Percentiles rank a stretch among this genome's conserved stretches.
phyloP scores from a whole-genome alignment of 2,329 filamentous ascomycete genomes.

The Torrubiellomyces zombiae region DNA sequence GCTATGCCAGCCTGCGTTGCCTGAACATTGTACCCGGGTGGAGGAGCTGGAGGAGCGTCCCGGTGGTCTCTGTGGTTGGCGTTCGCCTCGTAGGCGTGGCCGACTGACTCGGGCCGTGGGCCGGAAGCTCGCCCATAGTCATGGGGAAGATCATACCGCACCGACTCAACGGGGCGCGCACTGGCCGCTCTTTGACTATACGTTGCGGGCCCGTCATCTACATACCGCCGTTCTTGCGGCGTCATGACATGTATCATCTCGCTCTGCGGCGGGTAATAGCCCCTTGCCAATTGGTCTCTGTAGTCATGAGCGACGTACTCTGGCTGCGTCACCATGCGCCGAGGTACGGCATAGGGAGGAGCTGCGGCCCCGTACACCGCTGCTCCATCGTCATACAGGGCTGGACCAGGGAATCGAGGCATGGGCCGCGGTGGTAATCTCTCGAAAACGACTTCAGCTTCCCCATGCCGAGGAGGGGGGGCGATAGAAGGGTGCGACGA shows the following conservation, averaged over 20 bases:
- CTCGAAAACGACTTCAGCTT: constrained; percentile 49
- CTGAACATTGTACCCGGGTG: not conserved
- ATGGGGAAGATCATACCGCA: constrained; percentile 23
- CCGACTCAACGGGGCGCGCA: constrained; percentile 34
- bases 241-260: constrained; percentile 33
- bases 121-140: constrained; percentile 29
- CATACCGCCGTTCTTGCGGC: constrained; percentile 21
- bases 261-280: constrained; percentile 23
- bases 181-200: constrained; percentile 39
- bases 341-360: constrained; percentile 30
- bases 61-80: too few relatives aligned
- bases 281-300: constrained; percentile 38
- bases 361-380: constrained; percentile 33
- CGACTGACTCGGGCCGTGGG: constrained; percentile 18
- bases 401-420: constrained; percentile 29
- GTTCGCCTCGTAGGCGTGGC: not conserved
- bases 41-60: too few relatives aligned
- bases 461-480: constrained; percentile 25
- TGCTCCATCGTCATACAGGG: constrained; percentile 31
- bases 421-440: constrained; percentile 35
- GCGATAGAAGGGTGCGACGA: constrained; percentile 35
- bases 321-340: constrained; percentile 45
- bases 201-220: constrained; percentile 33
- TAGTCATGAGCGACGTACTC: constrained; percentile 37
- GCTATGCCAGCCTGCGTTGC: not conserved